Evolutionary conservation across 169 alveolate genomes (phyloP), one percentile per base, ranked within the genome.

Genomic region (Cryptosporidium xiaoi): DNA sequence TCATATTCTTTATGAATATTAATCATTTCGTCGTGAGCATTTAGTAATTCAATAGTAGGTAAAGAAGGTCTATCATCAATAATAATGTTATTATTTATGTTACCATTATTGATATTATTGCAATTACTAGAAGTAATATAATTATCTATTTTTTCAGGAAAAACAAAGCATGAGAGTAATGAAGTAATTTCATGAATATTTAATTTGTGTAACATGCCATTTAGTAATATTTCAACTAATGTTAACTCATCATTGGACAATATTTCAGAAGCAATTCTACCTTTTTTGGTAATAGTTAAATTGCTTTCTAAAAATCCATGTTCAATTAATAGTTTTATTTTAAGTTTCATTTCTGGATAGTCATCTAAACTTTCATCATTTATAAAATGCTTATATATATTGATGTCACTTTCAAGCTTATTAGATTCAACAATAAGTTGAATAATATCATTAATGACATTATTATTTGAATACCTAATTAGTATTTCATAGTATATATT

Each of bases 221-320:
- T 71, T n/a, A 92, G 67, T 48, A 94, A 84, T 56, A 91, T 85
- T 65, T 93, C 95, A 58, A 96, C 92, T 34, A 94, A 93, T 18
- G 97, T 94, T 53, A 94, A 90, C 87, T 94, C 97, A 67, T 94
- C 97, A n/a, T 93, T 92, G 62, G 95, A 66, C 7, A 95, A 92
- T 65, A 94, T 83, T 83, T 93, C 93, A 40, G 96, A 91, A 34
- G 97, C 97, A 67, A 93, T 92, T 69, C 96, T 90, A 6, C 97
- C 97, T 90, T 93, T 94, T 40, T 92, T 69, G n/a, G 97, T 94
- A 33, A 93, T 94, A 66, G 90, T 92, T n/a, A 91, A 85, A 33
- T 93, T 64, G 69, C 90, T 91, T 60, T 94, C 96, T 64, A 94
- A 90, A 66, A 93, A 93, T 34, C 90, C 94, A 56, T 93, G 83